Base-by-base conservation (phyloP, 2,329 filamentous ascomycete genomes). In the Xylaria sp. region DNA sequence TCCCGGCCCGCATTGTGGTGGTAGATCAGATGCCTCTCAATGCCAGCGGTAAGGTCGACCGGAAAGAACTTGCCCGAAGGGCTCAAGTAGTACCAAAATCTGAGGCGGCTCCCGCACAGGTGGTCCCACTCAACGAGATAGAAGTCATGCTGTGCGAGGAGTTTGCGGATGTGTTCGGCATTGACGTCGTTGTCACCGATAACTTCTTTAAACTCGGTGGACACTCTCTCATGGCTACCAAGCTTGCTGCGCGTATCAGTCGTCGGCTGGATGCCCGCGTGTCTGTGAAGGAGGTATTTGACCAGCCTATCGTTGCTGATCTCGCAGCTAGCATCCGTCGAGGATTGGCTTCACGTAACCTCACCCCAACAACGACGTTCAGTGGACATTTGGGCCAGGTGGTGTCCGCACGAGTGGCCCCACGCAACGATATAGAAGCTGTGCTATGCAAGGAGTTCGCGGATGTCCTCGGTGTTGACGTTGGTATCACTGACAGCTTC, bases 11-110 rank as follows among this genome's bases (percentile, higher is more conserved):
- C 21, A 52, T 63, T 17, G 25, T 48, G n/a, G 46, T 60, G 37
- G 23, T 63, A 2, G 51, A 63, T n/a, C 43, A 47, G 17, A 63
- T 63, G 52, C 60, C 60, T 33, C 11, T 63, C 44, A 63, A 59
- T 38, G 44, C 60, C 37, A 63, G 38, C 25, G 60, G 60, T 17
- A 63, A 63, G 27, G 38, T 48, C 19, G 60, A 63, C 38, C 55
- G 60, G 29, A 54, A 51, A 56, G 51, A 51, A 44, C 55, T 60
- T n/a, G 46, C 38, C 15, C 47, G 40, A 15, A 62, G 53, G 19
- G 54, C 48, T 41, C 59, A 58, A 52, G 23, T 51, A 40, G 13
- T 43, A 11, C 53, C 11, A 10, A 38, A 57, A 35, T 35, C 33
- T 19, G 52, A 53, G 53, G 17, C 40, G 11, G 44, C 15, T n/a